Percentiles rank a stretch among this genome's conserved stretches.
These are phyloP conservation scores for Amanita jacksonii DNA, from an alignment of 768 basidiomycete genomes.

Conservation along the genomic window DNA sequence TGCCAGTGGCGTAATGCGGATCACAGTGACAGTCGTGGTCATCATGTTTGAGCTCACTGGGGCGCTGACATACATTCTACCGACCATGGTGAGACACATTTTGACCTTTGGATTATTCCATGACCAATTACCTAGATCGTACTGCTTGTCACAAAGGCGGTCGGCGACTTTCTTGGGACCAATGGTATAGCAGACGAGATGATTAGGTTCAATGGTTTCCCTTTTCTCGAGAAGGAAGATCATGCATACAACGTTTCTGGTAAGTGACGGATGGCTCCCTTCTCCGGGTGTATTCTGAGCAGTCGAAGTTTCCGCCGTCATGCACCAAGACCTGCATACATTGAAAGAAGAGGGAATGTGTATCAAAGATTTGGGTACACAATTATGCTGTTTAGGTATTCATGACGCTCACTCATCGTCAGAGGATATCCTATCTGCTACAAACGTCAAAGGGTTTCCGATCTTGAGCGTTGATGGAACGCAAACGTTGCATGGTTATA, in stretches of 20 bases:
- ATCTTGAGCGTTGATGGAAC: conserved; percentile 59
- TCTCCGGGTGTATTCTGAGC: conserved; percentile 6
- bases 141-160: conserved; percentile 91
- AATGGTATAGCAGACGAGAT: conserved; percentile 95
- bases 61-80: conserved; percentile 92
- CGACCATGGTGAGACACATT: conserved; percentile 70
- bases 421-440: conserved; percentile 67
- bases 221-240: conserved; percentile 94
- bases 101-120: background rate
- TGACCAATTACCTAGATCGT: conserved; percentile 58
- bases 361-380: conserved; percentile 71
- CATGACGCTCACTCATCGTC: background rate
- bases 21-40: conserved; percentile 96
- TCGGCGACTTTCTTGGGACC: conserved; percentile 88
- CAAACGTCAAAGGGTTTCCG: conserved; percentile 86
- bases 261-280: conserved; percentile 25
- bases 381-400: conserved; percentile 8
- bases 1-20: conserved; percentile 85
- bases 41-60: conserved; percentile 99
- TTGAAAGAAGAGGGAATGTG: conserved; percentile 69
- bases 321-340: conserved; percentile 73
- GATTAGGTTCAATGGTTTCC: conserved; percentile 96
- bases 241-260: conserved; percentile 87
- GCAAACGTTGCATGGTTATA: conserved; percentile 71
- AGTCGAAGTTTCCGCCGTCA: conserved; percentile 71